Percentiles rank a stretch among this genome's conserved stretches.
Evolutionary conservation across 2,329 filamentous ascomycete species (phyloP).

Genomic region (Monilinia aucupariae): DNA sequence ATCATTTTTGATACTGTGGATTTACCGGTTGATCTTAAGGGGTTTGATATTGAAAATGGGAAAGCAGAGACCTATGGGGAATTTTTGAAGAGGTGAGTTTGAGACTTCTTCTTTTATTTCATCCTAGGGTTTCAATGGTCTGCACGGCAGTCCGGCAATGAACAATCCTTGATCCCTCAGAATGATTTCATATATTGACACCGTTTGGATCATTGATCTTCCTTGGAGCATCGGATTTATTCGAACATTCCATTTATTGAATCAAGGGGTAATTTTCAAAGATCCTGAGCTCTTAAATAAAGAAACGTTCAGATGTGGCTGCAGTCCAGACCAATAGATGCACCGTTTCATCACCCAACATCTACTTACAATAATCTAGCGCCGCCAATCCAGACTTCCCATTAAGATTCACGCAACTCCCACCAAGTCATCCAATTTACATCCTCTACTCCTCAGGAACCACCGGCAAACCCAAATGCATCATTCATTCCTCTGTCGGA

Average conservation of each 20-base stretch:
- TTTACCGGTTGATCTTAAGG: conserved; percentile 27
- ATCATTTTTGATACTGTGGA: conserved; percentile 67
- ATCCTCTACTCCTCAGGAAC: conserved; percentile 93
- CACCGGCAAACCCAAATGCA: conserved; percentile 82
- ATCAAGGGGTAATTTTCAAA: background rate
- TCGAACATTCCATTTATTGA: background rate
- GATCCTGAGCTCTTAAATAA: background rate
- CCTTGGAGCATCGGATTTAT: background rate
- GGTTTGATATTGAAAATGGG: conserved; percentile 33
- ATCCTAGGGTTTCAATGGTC: background rate
- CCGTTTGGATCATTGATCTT: background rate
- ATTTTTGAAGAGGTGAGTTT: conserved; percentile 38
- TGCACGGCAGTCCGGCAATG: background rate
- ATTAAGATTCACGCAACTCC: conserved; percentile 68
- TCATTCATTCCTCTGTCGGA: conserved; percentile 85
- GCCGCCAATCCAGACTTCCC: conserved; percentile 33
- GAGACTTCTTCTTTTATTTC: background rate
- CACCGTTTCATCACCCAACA: conserved; percentile 22
- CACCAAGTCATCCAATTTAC: conserved; percentile 83
- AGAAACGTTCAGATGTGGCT: background rate
- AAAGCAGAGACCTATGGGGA: conserved; percentile 39
- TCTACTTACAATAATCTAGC: conserved; percentile 22
- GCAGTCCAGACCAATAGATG: background rate
- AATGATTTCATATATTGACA: background rate
- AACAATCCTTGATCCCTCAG: background rate